Evolutionary conservation across 768 basidiomycete genomes (phyloP).

Genomic region (Hygrocybe coccinea): DNA sequence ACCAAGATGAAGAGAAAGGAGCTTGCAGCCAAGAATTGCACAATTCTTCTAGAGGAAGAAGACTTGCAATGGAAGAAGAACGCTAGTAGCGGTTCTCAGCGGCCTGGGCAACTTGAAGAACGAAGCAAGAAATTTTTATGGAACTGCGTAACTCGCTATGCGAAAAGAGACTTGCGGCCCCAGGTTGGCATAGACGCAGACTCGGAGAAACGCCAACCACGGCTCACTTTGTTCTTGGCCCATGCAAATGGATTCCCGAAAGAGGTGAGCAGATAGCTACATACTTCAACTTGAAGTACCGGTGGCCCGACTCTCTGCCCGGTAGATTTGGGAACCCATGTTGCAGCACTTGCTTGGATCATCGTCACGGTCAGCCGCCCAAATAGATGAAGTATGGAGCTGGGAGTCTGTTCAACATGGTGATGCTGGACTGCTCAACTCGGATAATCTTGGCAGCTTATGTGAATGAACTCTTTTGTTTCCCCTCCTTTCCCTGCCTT

Average conservation of each 20-base stretch:
- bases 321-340: slow-evolving; percentile 81
- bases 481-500: background rate
- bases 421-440: slow-evolving; percentile 74
- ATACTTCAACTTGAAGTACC: too few species aligned
- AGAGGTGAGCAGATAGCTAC: slow-evolving; percentile 73
- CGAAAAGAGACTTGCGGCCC: slow-evolving; percentile 31
- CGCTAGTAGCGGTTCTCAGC: too few species aligned
- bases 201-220: slow-evolving; percentile 17
- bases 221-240: slow-evolving; percentile 67
- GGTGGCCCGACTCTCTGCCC: too few species aligned
- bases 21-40: slow-evolving; percentile 20
- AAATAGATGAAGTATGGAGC: slow-evolving; percentile 68
- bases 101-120: too few species aligned
- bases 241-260: slow-evolving; percentile 90
- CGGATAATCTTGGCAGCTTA: slow-evolving; percentile 46
- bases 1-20: slow-evolving; percentile 37
- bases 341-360: slow-evolving; percentile 46
- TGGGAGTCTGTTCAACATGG: slow-evolving; percentile 86
- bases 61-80: slow-evolving; percentile 25
- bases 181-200: background rate
- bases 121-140: slow-evolving; percentile 47
- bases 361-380: slow-evolving; percentile 27
- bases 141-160: slow-evolving; percentile 71
- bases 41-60: slow-evolving; percentile 27
- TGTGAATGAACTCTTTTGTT: slow-evolving; percentile 40